Conservation (phyloP, 1,139 yeast species). For the Lodderomyces margitis region DNA sequence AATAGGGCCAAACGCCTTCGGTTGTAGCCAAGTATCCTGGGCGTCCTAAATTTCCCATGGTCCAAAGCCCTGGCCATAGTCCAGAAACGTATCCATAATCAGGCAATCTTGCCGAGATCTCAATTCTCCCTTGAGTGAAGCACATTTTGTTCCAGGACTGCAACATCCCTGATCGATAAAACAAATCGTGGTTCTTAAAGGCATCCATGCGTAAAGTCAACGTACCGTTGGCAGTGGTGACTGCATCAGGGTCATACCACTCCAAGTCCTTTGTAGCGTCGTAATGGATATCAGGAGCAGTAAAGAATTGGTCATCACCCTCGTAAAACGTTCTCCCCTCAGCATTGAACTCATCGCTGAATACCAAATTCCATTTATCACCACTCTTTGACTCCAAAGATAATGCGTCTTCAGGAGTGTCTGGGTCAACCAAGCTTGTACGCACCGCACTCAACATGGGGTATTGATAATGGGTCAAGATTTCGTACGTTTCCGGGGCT, state of each 20-base stretch:
- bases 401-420: conserved; percentile 62
- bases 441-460: conserved; percentile 63
- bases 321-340: conserved; percentile 81
- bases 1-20: conserved; percentile 88
- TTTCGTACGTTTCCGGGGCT: conserved; percentile 36
- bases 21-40: conserved; percentile 79
- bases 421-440: conserved; percentile 66
- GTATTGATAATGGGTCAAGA: conserved; percentile 57
- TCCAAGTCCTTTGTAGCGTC: conserved; percentile 81
- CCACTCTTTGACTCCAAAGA: conserved; percentile 52
- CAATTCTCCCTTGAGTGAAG: conserved; percentile 72
- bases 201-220: conserved; percentile 71
- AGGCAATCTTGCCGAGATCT: conserved; percentile 69
- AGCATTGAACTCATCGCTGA: conserved; percentile 80
- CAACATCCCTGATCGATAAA: conserved; percentile 80
- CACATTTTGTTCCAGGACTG: conserved; percentile 85
- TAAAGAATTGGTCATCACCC: conserved; percentile 84
- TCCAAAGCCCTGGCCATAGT: conserved; percentile 91
- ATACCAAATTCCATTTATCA: conserved; percentile 65
- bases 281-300: conserved; percentile 72
- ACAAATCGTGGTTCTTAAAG: conserved; percentile 63
- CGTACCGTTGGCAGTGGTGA: conserved; percentile 64
- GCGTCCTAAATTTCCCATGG: conserved; percentile 81
- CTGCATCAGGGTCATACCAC: conserved; percentile 89
- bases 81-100: conserved; percentile 69